Evolutionary conservation across 1,284 basidiomycete genomes (phyloP), one percentile per base, ranked within the genome.

Genomic region (Phylloporus gajari): DNA sequence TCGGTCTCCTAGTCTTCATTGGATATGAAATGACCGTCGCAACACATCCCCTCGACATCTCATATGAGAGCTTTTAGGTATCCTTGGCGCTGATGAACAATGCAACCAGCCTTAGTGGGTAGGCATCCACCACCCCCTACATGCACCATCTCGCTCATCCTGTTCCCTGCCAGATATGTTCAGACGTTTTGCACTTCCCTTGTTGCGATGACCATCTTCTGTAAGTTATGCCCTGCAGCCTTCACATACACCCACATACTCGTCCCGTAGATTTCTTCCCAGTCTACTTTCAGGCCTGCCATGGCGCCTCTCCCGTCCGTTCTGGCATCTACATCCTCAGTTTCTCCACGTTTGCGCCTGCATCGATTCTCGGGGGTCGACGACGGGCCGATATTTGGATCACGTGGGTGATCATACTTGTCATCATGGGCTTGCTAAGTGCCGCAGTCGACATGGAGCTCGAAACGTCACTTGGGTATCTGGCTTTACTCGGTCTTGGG

Each of bases 271-370:
- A 78, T 46, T 78, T 71, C 61, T 68, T 72, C 15, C 75, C 76
- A 0, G 68, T 77, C 27, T 77, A 72, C 53, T 75, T 72, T 62
- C 76, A 77, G 27, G 77, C 75, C 2, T 78, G 75, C 62, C 72
- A 71, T 35, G 72, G 68, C 1, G 65, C 32, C 19, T 75, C 72
- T 0, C 69, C 76, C 11, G 30, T 69, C 27, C 3, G 35, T 6
- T 78, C 77, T 3, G 76, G 77, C 17, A 21, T 72, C n/a, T 78
- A 77, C 53, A 48, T 42, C 13, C 75, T 77, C 25, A 60, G 68
- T 25, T 11, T 75, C 8, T 72, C 70, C 27, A 21, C 72, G 15
- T 70, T 78, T 12, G 73, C 77, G 1, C 75, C 72, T 1, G 46
- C 66, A 1, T 44, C 65, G 15, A 65, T 77, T 23, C 19, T 75